Evolutionary conservation across 192 early-diverging fungal species (phyloP), one percentile per base, ranked within the genome.

Genomic region (Coemansia sp.): DNA sequence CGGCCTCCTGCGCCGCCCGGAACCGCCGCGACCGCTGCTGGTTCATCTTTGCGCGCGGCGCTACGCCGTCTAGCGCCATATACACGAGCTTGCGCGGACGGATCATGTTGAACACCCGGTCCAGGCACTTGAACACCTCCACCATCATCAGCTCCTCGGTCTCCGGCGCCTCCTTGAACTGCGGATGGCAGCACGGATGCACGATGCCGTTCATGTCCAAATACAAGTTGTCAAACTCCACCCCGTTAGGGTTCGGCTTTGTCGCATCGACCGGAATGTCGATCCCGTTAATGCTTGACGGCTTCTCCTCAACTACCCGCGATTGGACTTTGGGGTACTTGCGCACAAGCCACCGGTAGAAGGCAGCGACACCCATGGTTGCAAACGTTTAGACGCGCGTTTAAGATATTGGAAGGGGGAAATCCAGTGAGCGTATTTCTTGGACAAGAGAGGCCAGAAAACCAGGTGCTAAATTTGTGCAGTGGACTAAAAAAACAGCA

Each of bases 31-130:
- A 89, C 19, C 97, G 87, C 61, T 99, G 97, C 67, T 99, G 97
- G 70, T 99, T 99, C 95, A 99, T 97, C 56, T 99, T 99, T 17
- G 97, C 97, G 19, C 97, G 83, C 35, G 97, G 97, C 1, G 97
- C 97, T n/a, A 99, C 97, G 19, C 97, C 95, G 56, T 91, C 89
- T 48, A 99, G 90, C 49, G 97, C 97, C 90, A 99, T 94, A 68
- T 94, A 99, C 23, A 99, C 78, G 8, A 99, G 55, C 75, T 94
- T 95, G 50, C 94, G 81, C 8, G 97, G 97, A 8, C 97, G 70
- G 42, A 98, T 82, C 82, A 98, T 91, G 43, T 73, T 81, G 44
- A 99, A 84, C 58, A 99, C 91, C 12, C 94, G 83, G 71, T 99
- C 95, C 53, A 97, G 91, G 63, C 97, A 98, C 20, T 84, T 85